Evolutionary conservation across 2,329 filamentous ascomycete species (phyloP).

Genomic region (Alternaria panax): DNA sequence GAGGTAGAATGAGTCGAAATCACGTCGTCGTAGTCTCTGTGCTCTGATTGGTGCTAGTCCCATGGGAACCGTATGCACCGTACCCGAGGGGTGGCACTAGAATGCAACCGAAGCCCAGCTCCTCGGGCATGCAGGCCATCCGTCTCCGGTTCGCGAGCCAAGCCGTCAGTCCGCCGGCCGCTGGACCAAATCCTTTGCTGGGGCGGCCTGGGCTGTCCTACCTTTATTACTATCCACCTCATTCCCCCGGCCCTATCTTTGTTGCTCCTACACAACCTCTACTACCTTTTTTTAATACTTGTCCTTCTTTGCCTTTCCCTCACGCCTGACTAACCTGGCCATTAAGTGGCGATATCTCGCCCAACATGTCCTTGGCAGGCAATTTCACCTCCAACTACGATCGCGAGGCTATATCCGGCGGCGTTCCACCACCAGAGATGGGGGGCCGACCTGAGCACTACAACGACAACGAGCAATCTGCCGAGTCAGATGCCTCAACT

Average conservation of each 20-base stretch:
- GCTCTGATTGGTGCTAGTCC: constrained; percentile 5
- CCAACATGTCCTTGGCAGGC: constrained; percentile 53
- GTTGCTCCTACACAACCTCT: constrained; percentile 11
- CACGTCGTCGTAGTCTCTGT: neutral
- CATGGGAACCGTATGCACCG: constrained; percentile 9
- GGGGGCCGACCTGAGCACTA: constrained; percentile 27
- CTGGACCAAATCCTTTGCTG: constrained; percentile 25
- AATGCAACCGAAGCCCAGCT: neutral
- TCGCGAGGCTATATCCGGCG: constrained; percentile 47
- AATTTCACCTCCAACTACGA: constrained; percentile 55
- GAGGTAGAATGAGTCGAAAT: constrained; percentile 5
- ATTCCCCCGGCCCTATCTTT: constrained; percentile 14
- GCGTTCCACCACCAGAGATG: constrained; percentile 44
- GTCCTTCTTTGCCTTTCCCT: constrained; percentile 5
- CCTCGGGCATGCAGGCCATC: constrained; percentile 30
- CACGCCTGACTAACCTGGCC: constrained; percentile 7
- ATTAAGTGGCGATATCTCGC: constrained; percentile 20
- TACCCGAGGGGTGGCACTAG: neutral
- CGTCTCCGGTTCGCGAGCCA: constrained; percentile 35
- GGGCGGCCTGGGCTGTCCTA: constrained; percentile 17
- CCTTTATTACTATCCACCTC: constrained; percentile 23
- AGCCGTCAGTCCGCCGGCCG: constrained; percentile 22
- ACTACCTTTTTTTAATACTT: constrained; percentile 29
- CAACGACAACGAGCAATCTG: constrained; percentile 20
- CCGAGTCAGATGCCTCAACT: constrained; percentile 45